Percentiles rank a stretch among this genome's conserved stretches.
These are phyloP conservation scores for Backusella westeae DNA, from an alignment of 192 early-diverging fungal genomes.

Conservation along the genomic window DNA sequence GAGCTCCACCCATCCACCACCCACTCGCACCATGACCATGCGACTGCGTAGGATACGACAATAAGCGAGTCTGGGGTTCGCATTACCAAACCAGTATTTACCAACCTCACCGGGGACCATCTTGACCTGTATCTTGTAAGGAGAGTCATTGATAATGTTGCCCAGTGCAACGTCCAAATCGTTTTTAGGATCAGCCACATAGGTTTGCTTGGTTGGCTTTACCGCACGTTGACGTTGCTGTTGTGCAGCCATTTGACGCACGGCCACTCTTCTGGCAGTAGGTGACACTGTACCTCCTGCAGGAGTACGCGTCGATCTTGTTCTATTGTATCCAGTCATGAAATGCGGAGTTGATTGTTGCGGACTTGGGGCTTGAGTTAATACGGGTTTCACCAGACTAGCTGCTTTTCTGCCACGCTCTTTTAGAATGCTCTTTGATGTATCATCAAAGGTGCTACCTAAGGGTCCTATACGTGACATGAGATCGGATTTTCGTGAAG, in stretches of 20 bases:
- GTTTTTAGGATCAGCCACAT: constrained; percentile 53
- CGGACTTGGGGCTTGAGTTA: constrained; percentile 8
- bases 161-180: constrained; percentile 59
- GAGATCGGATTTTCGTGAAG: constrained; percentile 41
- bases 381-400: constrained; percentile 2
- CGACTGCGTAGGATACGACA: constrained; percentile 59
- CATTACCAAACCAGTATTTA: constrained; percentile 63
- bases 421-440: not conserved
- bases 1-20: constrained; percentile 62
- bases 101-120: constrained; percentile 55
- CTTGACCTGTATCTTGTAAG: constrained; percentile 45
- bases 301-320: not conserved
- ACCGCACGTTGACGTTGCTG: not conserved
- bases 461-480: constrained; percentile 15
- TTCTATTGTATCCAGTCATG: constrained; percentile 7
- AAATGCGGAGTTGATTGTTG: constrained; percentile 9
- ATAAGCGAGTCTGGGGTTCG: constrained; percentile 59
- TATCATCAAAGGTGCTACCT: constrained; percentile 29
- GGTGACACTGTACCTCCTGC: constrained; percentile 16
- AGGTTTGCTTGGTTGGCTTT: not conserved
- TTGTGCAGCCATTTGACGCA: not conserved
- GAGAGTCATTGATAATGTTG: constrained; percentile 56
- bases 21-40: constrained; percentile 68
- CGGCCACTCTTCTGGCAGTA: constrained; percentile 1
- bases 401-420: constrained; percentile 6